Evolutionary conservation across 2,329 filamentous ascomycete genomes (phyloP), one percentile per base, ranked within the genome.

Genomic region (Onygenales sp.): DNA sequence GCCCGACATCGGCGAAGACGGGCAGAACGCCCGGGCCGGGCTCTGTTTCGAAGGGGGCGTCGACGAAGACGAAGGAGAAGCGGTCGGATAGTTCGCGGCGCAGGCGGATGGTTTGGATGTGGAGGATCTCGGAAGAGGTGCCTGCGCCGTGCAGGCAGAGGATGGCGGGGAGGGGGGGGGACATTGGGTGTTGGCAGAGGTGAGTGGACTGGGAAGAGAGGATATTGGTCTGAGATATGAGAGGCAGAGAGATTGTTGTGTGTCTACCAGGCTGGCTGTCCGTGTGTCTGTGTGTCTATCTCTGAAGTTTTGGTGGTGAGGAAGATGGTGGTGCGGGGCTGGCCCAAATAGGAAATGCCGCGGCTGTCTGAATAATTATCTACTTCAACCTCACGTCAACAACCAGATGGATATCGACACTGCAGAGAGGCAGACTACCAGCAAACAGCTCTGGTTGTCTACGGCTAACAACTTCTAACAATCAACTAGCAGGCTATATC

Each of bases 61-160:
- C 81, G 59, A 80, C 81, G 71, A 86, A 92, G 62, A 86, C 82
- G 59, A 90, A 77, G 43, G 86, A 83, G 67, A 89, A 89, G 46
- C 77, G 69, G 7, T 76, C 66, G 43, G 69, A 64, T 0, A 89
- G 77, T 53, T 71, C 64, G 47, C 66, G 64, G 52, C 74, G 71
- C 7, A 82, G 68, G 4, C 72, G 72, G 57, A 86, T 85, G 60
- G 82, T 81, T 71, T 91, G 87, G 8, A 78, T 67, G 56, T 77
- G 73, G 72, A 90, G 89, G 67, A 89, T 81, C 43, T 76, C 65
- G 14, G 78, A 82, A 62, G 86, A 89, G 59, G 84, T 82, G 57
- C 87, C 87, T 61, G 86, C 86, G 65, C 87, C 87, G 67, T 90
- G 87, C 13, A 91, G 81, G 69, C 85, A 89, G 60, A 91, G 83